Percentiles rank a stretch among this genome's conserved stretches.
These are phyloP conservation scores for Phytophthora tubulina DNA, from an alignment of 352 stramenopile genomes.

Conservation along the genomic window DNA sequence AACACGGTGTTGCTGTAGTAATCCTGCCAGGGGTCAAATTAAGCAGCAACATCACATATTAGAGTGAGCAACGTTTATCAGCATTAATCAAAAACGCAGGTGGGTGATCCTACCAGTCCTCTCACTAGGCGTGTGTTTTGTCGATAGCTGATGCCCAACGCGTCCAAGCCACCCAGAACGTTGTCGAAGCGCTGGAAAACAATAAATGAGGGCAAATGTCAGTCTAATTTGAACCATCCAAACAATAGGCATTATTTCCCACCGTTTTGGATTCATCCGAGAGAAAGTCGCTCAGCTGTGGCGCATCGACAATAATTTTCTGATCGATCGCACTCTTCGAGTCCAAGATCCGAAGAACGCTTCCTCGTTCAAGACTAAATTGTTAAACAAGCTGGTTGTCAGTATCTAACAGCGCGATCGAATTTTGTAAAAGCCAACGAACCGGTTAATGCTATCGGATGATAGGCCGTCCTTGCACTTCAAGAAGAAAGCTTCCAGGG, in stretches of 20 bases:
- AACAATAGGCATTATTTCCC: constrained; percentile 2
- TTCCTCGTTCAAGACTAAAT: constrained; percentile 78
- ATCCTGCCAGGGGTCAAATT: constrained; percentile 54
- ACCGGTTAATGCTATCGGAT: constrained; percentile 79
- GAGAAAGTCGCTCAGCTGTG: constrained; percentile 69
- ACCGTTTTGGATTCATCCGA: constrained; percentile 67
- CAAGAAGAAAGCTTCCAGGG: constrained; percentile 72
- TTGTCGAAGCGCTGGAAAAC: constrained; percentile 68
- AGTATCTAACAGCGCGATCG: not conserved
- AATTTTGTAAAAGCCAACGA: constrained; percentile 16
- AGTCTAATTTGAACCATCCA: not conserved
- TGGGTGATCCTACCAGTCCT: constrained; percentile 63
- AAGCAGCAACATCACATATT: not conserved
- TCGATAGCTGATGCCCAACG: constrained; percentile 67
- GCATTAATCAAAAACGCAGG: not conserved
- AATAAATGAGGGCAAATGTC: constrained; percentile 12
- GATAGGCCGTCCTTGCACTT: constrained; percentile 75
- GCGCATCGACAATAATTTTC: constrained; percentile 71
- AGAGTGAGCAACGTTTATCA: constrained; percentile 1
- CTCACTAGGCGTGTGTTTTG: constrained; percentile 82
- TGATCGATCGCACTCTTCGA: constrained; percentile 85
- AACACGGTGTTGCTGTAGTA: constrained; percentile 93
- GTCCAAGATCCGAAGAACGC: constrained; percentile 88
- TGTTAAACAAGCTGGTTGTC: not conserved
- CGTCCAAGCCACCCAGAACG: constrained; percentile 67